Percentiles rank a stretch among this genome's conserved stretches.
Conservation (phyloP, 192 early-diverging fungal genomes). For the Haplosporangium gracile region DNA sequence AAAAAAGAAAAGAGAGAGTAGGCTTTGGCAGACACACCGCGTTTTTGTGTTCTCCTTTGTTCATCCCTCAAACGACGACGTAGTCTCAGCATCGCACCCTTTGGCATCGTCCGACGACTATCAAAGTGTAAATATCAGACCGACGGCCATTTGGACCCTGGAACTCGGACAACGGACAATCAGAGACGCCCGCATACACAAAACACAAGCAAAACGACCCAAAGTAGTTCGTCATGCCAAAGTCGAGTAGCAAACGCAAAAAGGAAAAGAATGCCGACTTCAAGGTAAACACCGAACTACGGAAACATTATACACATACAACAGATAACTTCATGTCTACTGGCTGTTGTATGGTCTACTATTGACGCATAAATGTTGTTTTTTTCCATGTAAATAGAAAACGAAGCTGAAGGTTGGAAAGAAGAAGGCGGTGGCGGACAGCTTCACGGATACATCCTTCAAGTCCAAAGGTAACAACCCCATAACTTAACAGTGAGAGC, state of each 20-base stretch:
- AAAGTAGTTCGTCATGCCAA: conserved; percentile 30
- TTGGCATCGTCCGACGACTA: no score
- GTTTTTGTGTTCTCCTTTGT: background rate
- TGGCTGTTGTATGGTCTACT: background rate
- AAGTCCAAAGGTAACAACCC: conserved; percentile 72
- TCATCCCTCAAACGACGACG: background rate
- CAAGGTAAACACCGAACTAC: conserved; percentile 55
- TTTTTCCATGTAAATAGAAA: conserved; percentile 67
- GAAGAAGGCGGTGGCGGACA: conserved; percentile 81
- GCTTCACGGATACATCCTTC: conserved; percentile 87
- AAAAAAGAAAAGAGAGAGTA: background rate
- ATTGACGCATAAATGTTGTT: background rate
- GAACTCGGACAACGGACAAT: no score
- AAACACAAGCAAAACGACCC: background rate
- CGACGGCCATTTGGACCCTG: no score
- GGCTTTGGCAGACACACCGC: background rate
- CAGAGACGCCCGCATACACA: no score
- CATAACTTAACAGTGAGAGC: background rate
- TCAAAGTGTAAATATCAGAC: no score
- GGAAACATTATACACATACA: background rate
- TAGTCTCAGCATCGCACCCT: no score
- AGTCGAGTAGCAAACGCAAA: conserved; percentile 70
- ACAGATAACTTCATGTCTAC: background rate
- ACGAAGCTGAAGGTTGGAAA: conserved; percentile 93
- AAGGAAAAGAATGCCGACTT: conserved; percentile 84